Conservation (phyloP, 2,329 filamentous ascomycete species). For the Colletotrichum higginsianum region DNA sequence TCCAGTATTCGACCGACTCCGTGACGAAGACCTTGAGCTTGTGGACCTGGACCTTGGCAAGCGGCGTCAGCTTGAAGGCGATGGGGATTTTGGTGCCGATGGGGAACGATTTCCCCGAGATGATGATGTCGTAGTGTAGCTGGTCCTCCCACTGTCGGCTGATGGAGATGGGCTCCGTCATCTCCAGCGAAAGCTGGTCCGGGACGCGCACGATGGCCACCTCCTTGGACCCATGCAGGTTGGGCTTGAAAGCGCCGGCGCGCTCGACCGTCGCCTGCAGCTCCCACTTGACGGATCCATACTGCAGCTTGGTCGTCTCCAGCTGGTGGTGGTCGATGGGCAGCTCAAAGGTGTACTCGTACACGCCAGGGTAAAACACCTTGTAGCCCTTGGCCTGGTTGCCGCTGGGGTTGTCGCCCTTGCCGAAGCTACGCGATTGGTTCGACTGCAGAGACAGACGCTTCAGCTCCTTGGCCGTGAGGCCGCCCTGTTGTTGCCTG, state of each 20-base stretch:
- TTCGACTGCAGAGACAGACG: conserved; percentile 84
- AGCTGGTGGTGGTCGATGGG: conserved; percentile 90
- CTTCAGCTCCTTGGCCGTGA: conserved; percentile 70
- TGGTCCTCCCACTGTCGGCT: conserved; percentile 96
- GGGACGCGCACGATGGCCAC: conserved; percentile 88
- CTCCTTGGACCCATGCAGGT: conserved; percentile 86
- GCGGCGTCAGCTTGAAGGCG: conserved; percentile 91
- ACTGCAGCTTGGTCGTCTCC: conserved; percentile 89
- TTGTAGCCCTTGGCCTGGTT: conserved; percentile 82
- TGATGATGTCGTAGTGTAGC: conserved; percentile 94
- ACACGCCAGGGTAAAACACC: conserved; percentile 82
- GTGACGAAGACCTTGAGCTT: conserved; percentile 93
- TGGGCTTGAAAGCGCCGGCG: conserved; percentile 90
- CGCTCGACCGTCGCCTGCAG: conserved; percentile 88
- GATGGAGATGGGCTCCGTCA: conserved; percentile 94
- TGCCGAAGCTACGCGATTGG: conserved; percentile 88
- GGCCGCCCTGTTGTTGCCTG: conserved; percentile 43
- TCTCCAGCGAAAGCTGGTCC: conserved; percentile 89
- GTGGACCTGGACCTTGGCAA: conserved; percentile 94
- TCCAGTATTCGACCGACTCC: conserved; percentile 93
- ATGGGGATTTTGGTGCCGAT: conserved; percentile 91
- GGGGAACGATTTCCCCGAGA: conserved; percentile 95
- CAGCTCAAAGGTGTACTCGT: conserved; percentile 84
- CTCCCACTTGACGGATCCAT: conserved; percentile 90
- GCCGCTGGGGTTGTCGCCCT: conserved; percentile 77